A percentile compares a stretch with the other conserved stretches of the same genome.
These are phyloP conservation scores for Diversispora epigaea DNA, from an alignment of 192 early-diverging fungal genomes.

Conservation along the genomic window DNA sequence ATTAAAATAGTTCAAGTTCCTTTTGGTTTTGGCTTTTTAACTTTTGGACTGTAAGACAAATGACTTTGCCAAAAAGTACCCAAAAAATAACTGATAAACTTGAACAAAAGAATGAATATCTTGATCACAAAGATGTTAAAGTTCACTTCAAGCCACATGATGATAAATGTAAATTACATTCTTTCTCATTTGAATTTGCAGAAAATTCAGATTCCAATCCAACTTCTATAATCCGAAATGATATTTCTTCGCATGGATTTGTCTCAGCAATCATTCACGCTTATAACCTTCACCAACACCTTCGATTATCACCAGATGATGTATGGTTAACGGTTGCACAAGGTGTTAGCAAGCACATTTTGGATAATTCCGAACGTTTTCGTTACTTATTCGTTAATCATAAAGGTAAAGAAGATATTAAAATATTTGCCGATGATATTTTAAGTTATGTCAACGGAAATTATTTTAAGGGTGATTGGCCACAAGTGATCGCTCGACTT, in stretches of 20 bases:
- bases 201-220: background rate
- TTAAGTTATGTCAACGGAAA: background rate
- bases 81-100: too few species aligned
- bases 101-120: background rate
- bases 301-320: conserved; percentile 28
- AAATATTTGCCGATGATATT: background rate
- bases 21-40: too few species aligned
- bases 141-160: background rate
- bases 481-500: background rate
- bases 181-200: background rate
- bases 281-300: conserved; percentile 24
- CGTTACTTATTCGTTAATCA: conserved; percentile 20
- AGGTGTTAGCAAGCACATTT: conserved; percentile 21
- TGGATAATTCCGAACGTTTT: background rate
- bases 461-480: conserved; percentile 10
- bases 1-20: too few species aligned
- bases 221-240: background rate
- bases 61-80: too few species aligned
- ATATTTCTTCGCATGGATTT: background rate
- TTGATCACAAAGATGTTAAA: background rate
- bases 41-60: too few species aligned
- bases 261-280: conserved; percentile 16
- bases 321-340: conserved; percentile 26
- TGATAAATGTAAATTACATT: background rate
- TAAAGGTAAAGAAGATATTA: background rate